Conservation (phyloP, 176 grass and related monocot genomes). For the Tuctoria greenei region DNA sequence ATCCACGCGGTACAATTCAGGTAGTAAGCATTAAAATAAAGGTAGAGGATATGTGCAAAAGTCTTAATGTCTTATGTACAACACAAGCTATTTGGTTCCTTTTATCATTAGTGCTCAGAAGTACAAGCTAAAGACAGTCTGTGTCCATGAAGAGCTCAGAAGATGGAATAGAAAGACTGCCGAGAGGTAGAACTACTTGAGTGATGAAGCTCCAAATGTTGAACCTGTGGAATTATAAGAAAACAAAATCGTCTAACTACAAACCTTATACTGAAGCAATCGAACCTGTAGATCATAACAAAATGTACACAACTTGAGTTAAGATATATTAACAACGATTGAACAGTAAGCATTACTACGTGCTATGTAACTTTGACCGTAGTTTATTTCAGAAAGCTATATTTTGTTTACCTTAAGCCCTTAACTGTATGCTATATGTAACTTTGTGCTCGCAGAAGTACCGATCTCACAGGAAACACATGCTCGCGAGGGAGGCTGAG, state of each 20-base stretch:
- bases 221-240: background rate
- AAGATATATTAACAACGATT: background rate
- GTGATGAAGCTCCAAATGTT: background rate
- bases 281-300: no score
- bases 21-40: background rate
- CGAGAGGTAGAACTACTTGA: background rate
- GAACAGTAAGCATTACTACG: background rate
- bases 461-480: slow-evolving; percentile 83
- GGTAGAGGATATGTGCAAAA: background rate
- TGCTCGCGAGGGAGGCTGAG: slow-evolving; percentile 69
- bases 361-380: background rate
- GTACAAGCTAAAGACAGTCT: background rate
- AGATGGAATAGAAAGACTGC: background rate
- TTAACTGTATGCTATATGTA: background rate
- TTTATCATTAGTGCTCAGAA: background rate
- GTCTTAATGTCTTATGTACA: background rate
- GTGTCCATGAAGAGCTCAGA: background rate
- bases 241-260: background rate
- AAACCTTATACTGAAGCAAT: background rate
- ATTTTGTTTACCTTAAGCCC: background rate
- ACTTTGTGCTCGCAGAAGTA: slow-evolving; percentile 62
- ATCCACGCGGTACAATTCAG: background rate
- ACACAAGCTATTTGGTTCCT: background rate
- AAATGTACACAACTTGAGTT: no score
- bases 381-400: background rate